Base-by-base conservation (phyloP, 495 filamentous ascomycete species). In the Parathielavia hyrcaniae region DNA sequence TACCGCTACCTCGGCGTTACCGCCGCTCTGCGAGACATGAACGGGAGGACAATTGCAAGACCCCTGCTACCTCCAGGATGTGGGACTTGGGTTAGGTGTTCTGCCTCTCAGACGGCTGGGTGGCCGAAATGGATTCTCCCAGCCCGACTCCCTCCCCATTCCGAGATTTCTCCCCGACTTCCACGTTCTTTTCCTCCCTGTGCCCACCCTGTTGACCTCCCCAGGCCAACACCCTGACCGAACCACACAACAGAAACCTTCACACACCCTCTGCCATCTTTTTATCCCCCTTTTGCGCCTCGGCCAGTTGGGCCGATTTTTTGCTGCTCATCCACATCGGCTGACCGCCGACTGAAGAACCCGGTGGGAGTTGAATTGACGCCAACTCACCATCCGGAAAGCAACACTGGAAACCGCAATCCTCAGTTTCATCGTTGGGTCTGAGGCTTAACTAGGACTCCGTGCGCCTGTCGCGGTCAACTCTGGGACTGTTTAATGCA, bases 141-240 rank as follows among this genome's bases (percentile, higher is more conserved):
- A 64, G 63, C 64, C 64, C 66, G 65, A 64, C 64, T 62, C 60
- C 26, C 52, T 62, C 63, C 64, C 64, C 62, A 61, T 59, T 58
- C 66, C 53, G 60, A 67, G 64, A 65, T 65, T 64, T 64, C 62
- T 60, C 60, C 53, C 56, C 57, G 61, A 54, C 55, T 53, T 64
- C 62, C 61, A 54, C 54, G 59, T 62, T 61, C 56, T 55, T 63
- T 50, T n/a, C n/a, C 56, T 50, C 41, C 58, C 58, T 52, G 47
- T 47, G 51, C 52, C 20, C 50, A 34, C 45, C 17, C 17, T 38
- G 39, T 61, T 45, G 47, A 22, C 47, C 45, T 41, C 5, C 38
- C 11, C n/a, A 11, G 3, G 49, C 30, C n/a, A 22, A 13, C 41
- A n/a, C 41, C 17, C 6, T 34, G 30, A 40, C 16, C 49, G 39